phyloP scores from a whole-genome alignment of 805 yeast genomes.

The Hanseniaspora lachancei region DNA sequence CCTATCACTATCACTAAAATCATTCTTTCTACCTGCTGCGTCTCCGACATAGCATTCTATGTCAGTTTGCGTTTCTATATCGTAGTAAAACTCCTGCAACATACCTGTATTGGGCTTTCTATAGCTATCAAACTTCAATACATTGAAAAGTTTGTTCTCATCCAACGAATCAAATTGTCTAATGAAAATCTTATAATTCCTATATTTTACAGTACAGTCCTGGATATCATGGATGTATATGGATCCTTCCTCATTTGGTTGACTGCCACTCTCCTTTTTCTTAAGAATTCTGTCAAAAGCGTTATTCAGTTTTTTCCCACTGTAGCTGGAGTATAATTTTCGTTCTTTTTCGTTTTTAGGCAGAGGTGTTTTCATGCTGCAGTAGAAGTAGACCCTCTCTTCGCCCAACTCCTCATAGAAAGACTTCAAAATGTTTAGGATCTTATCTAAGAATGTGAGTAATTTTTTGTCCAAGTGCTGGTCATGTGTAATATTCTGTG shows the following conservation, averaged over 20 bases:
- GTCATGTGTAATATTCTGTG: background rate
- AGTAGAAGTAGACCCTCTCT: background rate
- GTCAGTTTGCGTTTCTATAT: slow-evolving; percentile 18
- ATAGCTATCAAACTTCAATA: slow-evolving; percentile 17
- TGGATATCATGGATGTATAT: slow-evolving; percentile 14
- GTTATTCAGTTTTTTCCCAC: background rate
- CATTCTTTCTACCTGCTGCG: slow-evolving; percentile 77
- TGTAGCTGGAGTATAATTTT: background rate
- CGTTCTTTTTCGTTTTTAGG: background rate
- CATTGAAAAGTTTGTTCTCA: background rate
- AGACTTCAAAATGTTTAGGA: background rate
- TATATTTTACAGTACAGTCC: background rate
- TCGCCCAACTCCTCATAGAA: background rate
- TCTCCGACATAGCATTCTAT: slow-evolving; percentile 62
- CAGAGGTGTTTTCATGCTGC: slow-evolving; percentile 1
- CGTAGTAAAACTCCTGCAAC: slow-evolving; percentile 45
- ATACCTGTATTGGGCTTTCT: slow-evolving; percentile 73
- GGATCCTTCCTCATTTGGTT: slow-evolving; percentile 1
- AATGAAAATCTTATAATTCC: background rate
- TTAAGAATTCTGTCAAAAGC: background rate
- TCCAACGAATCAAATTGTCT: background rate
- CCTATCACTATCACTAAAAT: slow-evolving; percentile 75
- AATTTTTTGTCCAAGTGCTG: slow-evolving; percentile 32
- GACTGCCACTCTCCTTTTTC: background rate
- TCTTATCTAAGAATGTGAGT: slow-evolving; percentile 23